Evolutionary conservation across 2,329 filamentous ascomycete species (phyloP).

Genomic region (Phialophora tarda): DNA sequence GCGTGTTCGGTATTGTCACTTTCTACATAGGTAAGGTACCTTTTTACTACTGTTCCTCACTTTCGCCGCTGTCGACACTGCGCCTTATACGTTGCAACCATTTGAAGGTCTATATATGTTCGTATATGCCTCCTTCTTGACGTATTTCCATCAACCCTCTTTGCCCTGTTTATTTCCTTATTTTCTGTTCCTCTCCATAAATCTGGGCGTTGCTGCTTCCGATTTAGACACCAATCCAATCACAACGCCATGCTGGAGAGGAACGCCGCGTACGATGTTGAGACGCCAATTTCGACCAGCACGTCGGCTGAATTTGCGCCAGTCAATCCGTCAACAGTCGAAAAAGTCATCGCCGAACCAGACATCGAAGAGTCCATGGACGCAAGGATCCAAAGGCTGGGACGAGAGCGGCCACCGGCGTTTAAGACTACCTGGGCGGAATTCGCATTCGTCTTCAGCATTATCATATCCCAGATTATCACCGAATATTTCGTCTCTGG

Average conservation of each 20-base stretch:
- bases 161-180: not conserved
- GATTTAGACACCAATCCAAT: not conserved
- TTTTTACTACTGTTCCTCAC: not conserved
- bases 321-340: not conserved
- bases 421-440: constrained; percentile 64
- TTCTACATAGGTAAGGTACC: not conserved
- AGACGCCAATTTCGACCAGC: not conserved
- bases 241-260: not conserved
- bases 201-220: not conserved
- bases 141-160: not conserved
- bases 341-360: constrained; percentile 22
- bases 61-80: not conserved
- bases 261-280: not conserved
- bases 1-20: not conserved
- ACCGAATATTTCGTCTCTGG: constrained; percentile 78
- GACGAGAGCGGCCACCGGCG: constrained; percentile 64
- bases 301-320: not conserved
- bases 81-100: not conserved
- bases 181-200: not conserved
- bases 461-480: constrained; percentile 68
- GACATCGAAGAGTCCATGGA: constrained; percentile 37
- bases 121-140: not conserved
- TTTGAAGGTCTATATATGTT: not conserved
- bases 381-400: constrained; percentile 62
- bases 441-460: constrained; percentile 65